Conservation (phyloP, 257 asterid genomes). For the Verbascum thapsus region DNA sequence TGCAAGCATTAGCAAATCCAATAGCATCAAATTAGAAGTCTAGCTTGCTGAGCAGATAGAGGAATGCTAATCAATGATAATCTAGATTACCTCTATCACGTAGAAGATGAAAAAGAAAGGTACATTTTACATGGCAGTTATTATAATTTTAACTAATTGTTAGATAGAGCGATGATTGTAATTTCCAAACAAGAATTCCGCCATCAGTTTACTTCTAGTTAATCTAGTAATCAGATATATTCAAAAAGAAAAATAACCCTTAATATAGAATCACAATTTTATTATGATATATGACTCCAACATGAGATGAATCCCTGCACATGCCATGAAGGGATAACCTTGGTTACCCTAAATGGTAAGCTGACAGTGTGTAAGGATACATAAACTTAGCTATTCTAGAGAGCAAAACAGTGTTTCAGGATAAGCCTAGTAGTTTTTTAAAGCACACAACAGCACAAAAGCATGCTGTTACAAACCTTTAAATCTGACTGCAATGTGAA, state of each 20-base stretch:
- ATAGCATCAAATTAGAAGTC: neutral
- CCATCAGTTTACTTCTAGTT: too few species aligned
- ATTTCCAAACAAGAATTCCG: too few species aligned
- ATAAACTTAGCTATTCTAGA: slow-evolving; percentile 17
- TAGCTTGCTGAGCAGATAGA: neutral
- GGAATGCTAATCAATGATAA: neutral
- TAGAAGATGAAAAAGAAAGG: neutral
- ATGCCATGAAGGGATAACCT: neutral
- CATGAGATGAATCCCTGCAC: too few species aligned
- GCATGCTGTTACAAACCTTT: slow-evolving; percentile 61
- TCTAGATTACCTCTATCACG: slow-evolving; percentile 6
- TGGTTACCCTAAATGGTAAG: neutral
- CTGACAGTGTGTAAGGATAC: slow-evolving; percentile 9
- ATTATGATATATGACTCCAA: too few species aligned
- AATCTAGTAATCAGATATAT: too few species aligned
- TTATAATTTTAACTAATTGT: too few species aligned
- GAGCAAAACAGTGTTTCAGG: slow-evolving; percentile 24
- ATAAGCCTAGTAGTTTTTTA: slow-evolving; percentile 8
- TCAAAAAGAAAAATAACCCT: too few species aligned
- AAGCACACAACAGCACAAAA: slow-evolving; percentile 22
- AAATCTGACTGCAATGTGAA: slow-evolving; percentile 87
- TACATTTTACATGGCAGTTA: too few species aligned
- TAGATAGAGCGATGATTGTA: too few species aligned
- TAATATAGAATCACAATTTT: too few species aligned
- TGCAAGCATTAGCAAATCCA: slow-evolving; percentile 17